phyloP scores from a whole-genome alignment of 1,139 yeast genomes.

The Geotrichum histeridarum region DNA sequence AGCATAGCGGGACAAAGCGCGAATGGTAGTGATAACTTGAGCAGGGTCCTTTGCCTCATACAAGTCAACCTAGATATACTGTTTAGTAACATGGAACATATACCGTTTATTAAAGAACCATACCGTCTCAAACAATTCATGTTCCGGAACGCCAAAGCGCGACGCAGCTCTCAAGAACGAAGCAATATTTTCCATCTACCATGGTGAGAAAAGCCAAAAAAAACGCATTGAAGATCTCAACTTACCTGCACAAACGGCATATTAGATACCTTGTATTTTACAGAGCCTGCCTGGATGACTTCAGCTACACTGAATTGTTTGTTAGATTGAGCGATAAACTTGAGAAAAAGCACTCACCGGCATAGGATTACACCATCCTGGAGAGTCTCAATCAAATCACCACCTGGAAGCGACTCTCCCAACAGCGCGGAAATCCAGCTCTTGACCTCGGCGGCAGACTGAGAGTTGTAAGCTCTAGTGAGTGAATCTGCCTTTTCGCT shows the following conservation, averaged over 20 bases:
- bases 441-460: constrained; percentile 21
- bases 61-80: constrained; percentile 47
- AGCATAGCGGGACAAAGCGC: constrained; percentile 65
- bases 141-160: constrained; percentile 71
- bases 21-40: constrained; percentile 66
- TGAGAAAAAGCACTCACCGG: constrained; percentile 37
- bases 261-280: constrained; percentile 56
- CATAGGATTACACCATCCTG: constrained; percentile 68
- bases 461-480: background rate
- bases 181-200: constrained; percentile 74
- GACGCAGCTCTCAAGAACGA: constrained; percentile 58
- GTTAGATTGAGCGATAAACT: background rate
- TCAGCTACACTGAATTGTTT: constrained; percentile 36
- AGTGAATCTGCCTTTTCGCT: constrained; percentile 7
- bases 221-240: background rate
- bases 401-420: constrained; percentile 26
- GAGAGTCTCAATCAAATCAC: constrained; percentile 47
- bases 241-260: constrained; percentile 69
- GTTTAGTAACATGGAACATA: background rate
- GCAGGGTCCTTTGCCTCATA: constrained; percentile 72
- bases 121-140: constrained; percentile 73
- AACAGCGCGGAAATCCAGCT: constrained; percentile 31
- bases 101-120: background rate
- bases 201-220: background rate
- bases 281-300: constrained; percentile 38